phyloP scores from a whole-genome alignment of 208 protist species.

The Kentomonas sorsogonicus region DNA sequence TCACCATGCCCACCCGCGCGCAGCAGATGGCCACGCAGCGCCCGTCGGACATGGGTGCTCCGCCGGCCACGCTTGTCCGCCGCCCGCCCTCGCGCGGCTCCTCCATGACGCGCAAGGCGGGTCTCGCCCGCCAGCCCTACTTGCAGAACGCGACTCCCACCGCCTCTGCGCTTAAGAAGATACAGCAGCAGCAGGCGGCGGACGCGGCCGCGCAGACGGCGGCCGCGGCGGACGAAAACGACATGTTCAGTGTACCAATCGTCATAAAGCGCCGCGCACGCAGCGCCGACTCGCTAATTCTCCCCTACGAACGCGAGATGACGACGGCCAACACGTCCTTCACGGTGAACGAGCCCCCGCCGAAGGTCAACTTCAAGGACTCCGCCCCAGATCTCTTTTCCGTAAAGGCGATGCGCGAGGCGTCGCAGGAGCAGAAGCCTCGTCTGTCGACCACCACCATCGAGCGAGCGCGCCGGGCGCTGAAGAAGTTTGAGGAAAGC shows the following conservation, averaged over 20 bases:
- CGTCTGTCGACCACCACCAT: conserved; percentile 41
- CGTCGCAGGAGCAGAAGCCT: conserved; percentile 8
- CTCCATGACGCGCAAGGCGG: no score
- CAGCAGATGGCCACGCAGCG: conserved; percentile 42
- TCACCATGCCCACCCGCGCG: conserved; percentile 53
- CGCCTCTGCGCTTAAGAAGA: conserved; percentile 45
- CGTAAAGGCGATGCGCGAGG: conserved; percentile 37
- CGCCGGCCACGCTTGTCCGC: no score
- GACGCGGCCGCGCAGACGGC: conserved; percentile 1
- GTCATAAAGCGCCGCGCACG: conserved; percentile 29
- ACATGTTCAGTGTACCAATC: conserved; percentile 26
- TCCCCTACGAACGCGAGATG: conserved; percentile 4
- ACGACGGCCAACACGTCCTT: neutral
- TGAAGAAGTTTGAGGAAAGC: conserved; percentile 36
- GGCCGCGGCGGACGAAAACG: conserved; percentile 2
- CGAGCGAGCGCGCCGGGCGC: conserved; percentile 23
- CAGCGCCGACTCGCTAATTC: conserved; percentile 28
- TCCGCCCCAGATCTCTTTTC: conserved; percentile 44
- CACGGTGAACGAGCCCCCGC: neutral
- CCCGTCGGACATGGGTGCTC: no score
- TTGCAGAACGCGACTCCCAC: conserved; percentile 19
- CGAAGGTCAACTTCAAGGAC: conserved; percentile 22
- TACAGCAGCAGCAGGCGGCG: neutral
- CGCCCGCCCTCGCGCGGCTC: conserved; percentile 16
- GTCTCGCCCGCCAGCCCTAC: neutral